A percentile compares a stretch with the other conserved stretches of the same genome.
These are phyloP conservation scores for Penicillium sp. DNA, from an alignment of 2,329 filamentous ascomycete species.

Conservation along the genomic window DNA sequence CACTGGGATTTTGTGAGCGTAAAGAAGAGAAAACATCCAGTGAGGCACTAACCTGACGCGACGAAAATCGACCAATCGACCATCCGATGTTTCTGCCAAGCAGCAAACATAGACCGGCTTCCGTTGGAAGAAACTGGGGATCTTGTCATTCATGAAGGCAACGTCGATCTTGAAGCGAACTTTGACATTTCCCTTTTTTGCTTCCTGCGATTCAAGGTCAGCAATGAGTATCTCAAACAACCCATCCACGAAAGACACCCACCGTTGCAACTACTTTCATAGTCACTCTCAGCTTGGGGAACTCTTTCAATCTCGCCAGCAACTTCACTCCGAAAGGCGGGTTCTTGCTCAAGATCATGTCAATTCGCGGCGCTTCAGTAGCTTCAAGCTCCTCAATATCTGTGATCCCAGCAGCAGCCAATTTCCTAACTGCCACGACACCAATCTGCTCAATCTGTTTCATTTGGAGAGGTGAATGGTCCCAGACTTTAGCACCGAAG, in stretches of 20 bases:
- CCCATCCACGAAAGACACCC: constrained; percentile 31
- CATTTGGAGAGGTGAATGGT: constrained; percentile 79
- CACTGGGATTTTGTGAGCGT: constrained; percentile 49
- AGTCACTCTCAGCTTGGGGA: constrained; percentile 70
- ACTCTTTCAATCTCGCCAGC: constrained; percentile 67
- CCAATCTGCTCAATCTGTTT: constrained; percentile 84
- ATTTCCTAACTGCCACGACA: constrained; percentile 73
- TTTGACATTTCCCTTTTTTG: constrained; percentile 52
- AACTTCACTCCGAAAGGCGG: constrained; percentile 81
- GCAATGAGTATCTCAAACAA: constrained; percentile 1
- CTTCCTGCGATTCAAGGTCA: constrained; percentile 37
- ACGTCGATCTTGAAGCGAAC: constrained; percentile 70
- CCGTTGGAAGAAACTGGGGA: constrained; percentile 66
- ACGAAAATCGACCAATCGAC: constrained; percentile 71
- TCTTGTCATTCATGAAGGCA: constrained; percentile 72
- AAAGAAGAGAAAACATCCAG: constrained; percentile 26
- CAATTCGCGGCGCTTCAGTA: constrained; percentile 74
- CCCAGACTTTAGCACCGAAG: constrained; percentile 78
- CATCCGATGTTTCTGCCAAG: constrained; percentile 73
- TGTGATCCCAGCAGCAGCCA: constrained; percentile 72
- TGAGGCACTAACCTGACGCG: constrained; percentile 58
- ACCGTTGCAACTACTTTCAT: constrained; percentile 59
- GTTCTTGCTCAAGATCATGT: constrained; percentile 76
- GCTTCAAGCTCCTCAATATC: constrained; percentile 73
- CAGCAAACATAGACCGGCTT: constrained; percentile 73